Base-by-base conservation (phyloP, 2,329 filamentous ascomycete species). In the Hypocrella siamensis region DNA sequence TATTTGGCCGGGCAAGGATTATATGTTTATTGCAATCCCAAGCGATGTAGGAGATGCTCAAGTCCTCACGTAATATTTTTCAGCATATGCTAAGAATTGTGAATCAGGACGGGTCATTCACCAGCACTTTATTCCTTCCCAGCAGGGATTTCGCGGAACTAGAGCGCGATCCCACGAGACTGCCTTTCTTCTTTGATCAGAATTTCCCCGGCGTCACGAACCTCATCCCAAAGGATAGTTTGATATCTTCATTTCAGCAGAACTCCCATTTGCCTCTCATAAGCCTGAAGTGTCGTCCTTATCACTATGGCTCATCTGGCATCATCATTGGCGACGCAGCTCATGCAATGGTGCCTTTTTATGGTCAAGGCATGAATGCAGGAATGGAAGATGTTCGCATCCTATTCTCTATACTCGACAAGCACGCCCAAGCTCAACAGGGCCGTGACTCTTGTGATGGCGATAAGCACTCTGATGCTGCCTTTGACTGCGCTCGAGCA, bases 21-120 rank as follows among this genome's bases (percentile, higher is more conserved):
- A 90, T 46, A 96, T 98, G 92, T 98, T 98, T 57, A 98, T 98
- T 47, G 92, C 90, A 14, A 86, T 98, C 27, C 88, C 90, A 0
- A 77, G 70, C 42, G 59, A 67, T 35, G 70, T 74, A 50, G 42
- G 64, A n/a, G 25, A 14, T 14, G 7, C 15, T 14, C 10, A 26
- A 26, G 7, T 14, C 25, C n/a, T 14, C 15, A n/a, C 4, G 9
- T 14, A 10, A 7, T 7, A 14, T n/a, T 14, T 14, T 10, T 7
- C 25, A 12, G 21, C 44, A 35, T 18, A 6, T 17, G 34, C 38
- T 27, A 46, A 35, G 22, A 25, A 30, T 29, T 25, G 17, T 19
- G 9, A n/a, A 19, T 26, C 52, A 83, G 54, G 85, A 96, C 50
- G 85, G 83, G 35, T 81, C 83, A 3, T 98, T 98, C 51, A 94